Percentiles rank a stretch among this genome's conserved stretches.
These are phyloP conservation scores for Monilinia laxa DNA, from an alignment of 2,329 filamentous ascomycete genomes.

Conservation along the genomic window DNA sequence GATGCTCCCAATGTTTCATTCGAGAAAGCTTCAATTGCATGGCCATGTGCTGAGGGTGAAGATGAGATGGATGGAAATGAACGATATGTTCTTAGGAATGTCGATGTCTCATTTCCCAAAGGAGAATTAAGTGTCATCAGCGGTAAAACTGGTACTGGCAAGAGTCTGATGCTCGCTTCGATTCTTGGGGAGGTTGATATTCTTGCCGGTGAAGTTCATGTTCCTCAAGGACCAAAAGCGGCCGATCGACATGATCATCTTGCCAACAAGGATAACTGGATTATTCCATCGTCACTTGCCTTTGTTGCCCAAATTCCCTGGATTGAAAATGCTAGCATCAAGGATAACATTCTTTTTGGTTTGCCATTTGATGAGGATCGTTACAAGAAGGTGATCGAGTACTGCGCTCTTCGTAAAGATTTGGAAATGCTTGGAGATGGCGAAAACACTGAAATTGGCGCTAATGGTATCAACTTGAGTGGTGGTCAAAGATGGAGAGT, in stretches of 20 bases:
- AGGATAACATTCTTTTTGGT: conserved; percentile 76
- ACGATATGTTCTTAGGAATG: conserved; percentile 62
- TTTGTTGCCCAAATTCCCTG: conserved; percentile 77
- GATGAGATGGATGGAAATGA: conserved; percentile 55
- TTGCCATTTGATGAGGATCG: conserved; percentile 67
- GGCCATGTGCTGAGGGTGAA: conserved; percentile 67
- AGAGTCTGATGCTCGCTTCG: conserved; percentile 70
- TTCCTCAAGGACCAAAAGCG: conserved; percentile 51
- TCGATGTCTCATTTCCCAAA: conserved; percentile 65
- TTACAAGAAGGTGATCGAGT: conserved; percentile 68
- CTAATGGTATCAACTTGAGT: conserved; percentile 80
- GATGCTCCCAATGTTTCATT: conserved; percentile 63
- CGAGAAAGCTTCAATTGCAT: conserved; percentile 67
- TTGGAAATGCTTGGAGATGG: conserved; percentile 74
- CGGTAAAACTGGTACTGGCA: conserved; percentile 75
- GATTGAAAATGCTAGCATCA: conserved; percentile 80
- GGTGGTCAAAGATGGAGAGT: conserved; percentile 84
- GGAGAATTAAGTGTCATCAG: conserved; percentile 72
- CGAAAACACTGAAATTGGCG: conserved; percentile 77
- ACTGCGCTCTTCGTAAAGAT: conserved; percentile 74
- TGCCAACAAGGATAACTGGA: conserved; percentile 64
- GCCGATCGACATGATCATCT: conserved; percentile 59
- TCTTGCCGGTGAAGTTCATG: conserved; percentile 59
- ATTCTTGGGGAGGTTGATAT: conserved; percentile 75
- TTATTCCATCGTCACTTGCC: conserved; percentile 66